Evolutionary conservation across 2,329 filamentous ascomycete species (phyloP).

Genomic region (Penicillium sclerotiorum): DNA sequence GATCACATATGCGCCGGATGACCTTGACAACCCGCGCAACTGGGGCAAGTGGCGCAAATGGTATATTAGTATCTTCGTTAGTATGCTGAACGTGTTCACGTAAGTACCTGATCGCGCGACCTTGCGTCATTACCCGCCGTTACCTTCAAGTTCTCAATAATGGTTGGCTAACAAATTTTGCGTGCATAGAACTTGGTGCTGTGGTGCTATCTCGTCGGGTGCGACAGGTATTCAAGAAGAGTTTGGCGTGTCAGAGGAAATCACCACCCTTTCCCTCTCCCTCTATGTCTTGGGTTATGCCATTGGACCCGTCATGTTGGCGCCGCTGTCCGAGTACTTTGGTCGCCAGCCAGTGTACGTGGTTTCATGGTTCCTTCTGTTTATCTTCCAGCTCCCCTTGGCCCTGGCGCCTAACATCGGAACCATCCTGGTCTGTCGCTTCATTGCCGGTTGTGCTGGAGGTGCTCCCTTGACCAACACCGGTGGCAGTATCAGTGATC

Average conservation of each 20-base stretch:
- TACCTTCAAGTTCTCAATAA: not conserved
- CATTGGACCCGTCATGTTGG: slow-evolving; percentile 33
- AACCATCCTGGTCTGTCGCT: slow-evolving; percentile 33
- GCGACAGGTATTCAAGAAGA: slow-evolving; percentile 27
- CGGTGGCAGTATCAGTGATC: slow-evolving; percentile 33
- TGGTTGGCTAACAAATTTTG: not conserved
- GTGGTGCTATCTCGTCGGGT: slow-evolving; percentile 32
- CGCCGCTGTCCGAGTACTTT: slow-evolving; percentile 39
- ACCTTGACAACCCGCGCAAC: slow-evolving; percentile 43
- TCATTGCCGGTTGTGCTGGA: slow-evolving; percentile 33
- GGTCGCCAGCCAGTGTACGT: slow-evolving; percentile 40
- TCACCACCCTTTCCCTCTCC: slow-evolving; percentile 37
- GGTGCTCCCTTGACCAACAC: slow-evolving; percentile 39
- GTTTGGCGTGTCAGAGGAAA: slow-evolving; percentile 33
- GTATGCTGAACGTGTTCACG: slow-evolving; percentile 38
- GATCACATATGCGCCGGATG: slow-evolving; percentile 22
- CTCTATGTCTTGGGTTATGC: slow-evolving; percentile 34
- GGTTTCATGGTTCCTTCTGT: slow-evolving; percentile 33
- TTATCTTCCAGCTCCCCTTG: slow-evolving; percentile 33
- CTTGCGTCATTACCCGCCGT: not conserved
- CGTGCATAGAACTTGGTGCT: slow-evolving; percentile 26
- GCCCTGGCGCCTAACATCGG: slow-evolving; percentile 32
- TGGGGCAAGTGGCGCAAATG: slow-evolving; percentile 44
- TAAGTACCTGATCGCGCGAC: slow-evolving; percentile 13
- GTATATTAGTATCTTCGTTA: slow-evolving; percentile 46